phyloP scores from a whole-genome alignment of 768 basidiomycete species.

The Suillus ampliporus region DNA sequence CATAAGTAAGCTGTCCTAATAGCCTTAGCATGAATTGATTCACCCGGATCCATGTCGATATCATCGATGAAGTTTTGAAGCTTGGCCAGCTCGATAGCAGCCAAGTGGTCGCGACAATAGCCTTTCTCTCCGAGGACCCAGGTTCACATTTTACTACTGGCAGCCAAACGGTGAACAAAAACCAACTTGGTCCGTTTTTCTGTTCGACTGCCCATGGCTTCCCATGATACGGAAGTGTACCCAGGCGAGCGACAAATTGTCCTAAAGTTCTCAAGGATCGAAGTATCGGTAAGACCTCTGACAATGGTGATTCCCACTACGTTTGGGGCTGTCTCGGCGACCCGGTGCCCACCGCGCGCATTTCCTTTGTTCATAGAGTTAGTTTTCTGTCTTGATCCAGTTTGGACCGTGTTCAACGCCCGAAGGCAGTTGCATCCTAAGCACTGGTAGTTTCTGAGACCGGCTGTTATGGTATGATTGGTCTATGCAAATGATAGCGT shows the following conservation, averaged over 20 bases:
- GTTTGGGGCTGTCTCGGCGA: not conserved
- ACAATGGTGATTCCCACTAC: not conserved
- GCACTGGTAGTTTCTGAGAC: not conserved
- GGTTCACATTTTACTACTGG: not conserved
- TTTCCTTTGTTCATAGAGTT: not conserved
- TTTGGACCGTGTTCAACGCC: not conserved
- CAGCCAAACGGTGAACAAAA: not conserved
- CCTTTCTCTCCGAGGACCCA: too few species aligned
- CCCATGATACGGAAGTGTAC: not conserved
- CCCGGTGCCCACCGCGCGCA: not conserved
- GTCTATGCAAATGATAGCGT: not conserved
- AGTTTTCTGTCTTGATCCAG: not conserved
- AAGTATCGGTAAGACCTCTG: not conserved
- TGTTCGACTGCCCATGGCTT: not conserved
- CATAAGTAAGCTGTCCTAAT: not conserved
- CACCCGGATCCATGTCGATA: too few species aligned
- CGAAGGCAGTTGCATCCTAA: not conserved
- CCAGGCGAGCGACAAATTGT: too few species aligned
- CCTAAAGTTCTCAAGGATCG: not conserved
- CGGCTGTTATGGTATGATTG: not conserved
- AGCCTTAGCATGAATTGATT: not conserved
- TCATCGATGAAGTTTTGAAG: not conserved
- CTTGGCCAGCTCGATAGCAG: not conserved
- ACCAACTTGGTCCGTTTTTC: not conserved
- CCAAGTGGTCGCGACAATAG: not conserved